Percentiles rank a stretch among this genome's conserved stretches.
phyloP scores from a whole-genome alignment of 495 filamentous ascomycete species.

The Tetracladium setigerum region DNA sequence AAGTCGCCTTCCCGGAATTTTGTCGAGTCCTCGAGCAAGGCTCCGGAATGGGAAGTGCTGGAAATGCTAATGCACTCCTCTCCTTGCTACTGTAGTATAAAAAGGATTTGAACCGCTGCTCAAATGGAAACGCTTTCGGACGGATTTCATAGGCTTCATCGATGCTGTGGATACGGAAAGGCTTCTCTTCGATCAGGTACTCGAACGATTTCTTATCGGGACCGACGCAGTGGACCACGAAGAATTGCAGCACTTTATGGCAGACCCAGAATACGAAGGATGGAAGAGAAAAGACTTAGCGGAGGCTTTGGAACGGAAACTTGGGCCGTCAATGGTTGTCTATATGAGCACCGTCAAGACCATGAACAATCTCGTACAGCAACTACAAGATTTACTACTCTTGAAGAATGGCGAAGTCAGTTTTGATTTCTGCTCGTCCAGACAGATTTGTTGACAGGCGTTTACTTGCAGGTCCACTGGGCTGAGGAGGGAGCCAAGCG shows the following conservation, averaged over 20 bases:
- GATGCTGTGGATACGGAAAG: constrained; percentile 15
- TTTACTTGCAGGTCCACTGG: constrained; percentile 8
- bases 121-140: constrained; percentile 19
- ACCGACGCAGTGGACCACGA: constrained; percentile 8
- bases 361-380: constrained; percentile 7
- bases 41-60: too few relatives aligned
- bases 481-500: constrained; percentile 3
- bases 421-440: not conserved
- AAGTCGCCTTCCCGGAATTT: too few relatives aligned
- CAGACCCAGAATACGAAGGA: constrained; percentile 3
- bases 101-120: constrained; percentile 20
- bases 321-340: constrained; percentile 3
- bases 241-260: constrained; percentile 10
- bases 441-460: not conserved
- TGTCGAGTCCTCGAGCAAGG: too few relatives aligned
- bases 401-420: constrained; percentile 12
- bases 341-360: constrained; percentile 6
- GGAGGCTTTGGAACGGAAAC: not conserved
- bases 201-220: constrained; percentile 15
- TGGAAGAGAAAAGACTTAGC: constrained; percentile 5
- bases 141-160: constrained; percentile 17
- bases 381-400: constrained; percentile 6
- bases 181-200: constrained; percentile 13
- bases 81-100: constrained; percentile 16
- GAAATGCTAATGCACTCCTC: too few relatives aligned